Base-by-base conservation (phyloP, 1,139 yeast species). In the Suhomyces yuchorum region DNA sequence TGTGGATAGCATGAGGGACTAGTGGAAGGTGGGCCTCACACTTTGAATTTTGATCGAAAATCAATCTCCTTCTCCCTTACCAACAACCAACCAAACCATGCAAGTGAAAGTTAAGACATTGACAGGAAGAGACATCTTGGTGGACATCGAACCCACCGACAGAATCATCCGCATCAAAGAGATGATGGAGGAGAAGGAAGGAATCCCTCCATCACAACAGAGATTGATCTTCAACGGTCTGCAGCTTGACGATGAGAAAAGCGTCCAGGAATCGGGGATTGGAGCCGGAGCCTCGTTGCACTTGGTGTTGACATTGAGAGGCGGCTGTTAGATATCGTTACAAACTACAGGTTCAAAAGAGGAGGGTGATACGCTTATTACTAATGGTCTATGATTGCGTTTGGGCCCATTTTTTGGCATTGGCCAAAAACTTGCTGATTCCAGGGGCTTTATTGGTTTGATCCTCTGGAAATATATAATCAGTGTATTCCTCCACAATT, bases 181-280 rank as follows among this genome's bases (percentile, higher is more conserved):
- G 66, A 81, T 88, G 67, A 84, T 93, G 75, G 98, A 93, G 67
- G 97, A 93, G 63, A 89, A 91, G 63, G 99, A 93, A 66, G 99
- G 99, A 3, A 93, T 93, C 50, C 97, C 98, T 4, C 98, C 99
- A 18, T 84, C 90, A 28, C 99, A 93, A 68, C 99, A 93, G 67
- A 80, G 97, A 58, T 80, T 93, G 56, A 87, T 93, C 61, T 91
- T 82, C 70, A 85, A 88, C 51, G 99, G 99, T 18, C 88, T 91
- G 59, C 97, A 92, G 70, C 81, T 93, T 84, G 85, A 84, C 56
- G 96, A 89, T 61, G 88, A 85, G 26, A 76, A 79, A 58, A 82
- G 91, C 1, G 82, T 87, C 11, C 80, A 75, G 46, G 82, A 79
- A 45, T 86, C 90, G 52, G 88, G 88, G 4, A 77, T 82, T 42